Conservation (phyloP, 768 basidiomycete genomes). For the Pleurotus pulmonarius region DNA sequence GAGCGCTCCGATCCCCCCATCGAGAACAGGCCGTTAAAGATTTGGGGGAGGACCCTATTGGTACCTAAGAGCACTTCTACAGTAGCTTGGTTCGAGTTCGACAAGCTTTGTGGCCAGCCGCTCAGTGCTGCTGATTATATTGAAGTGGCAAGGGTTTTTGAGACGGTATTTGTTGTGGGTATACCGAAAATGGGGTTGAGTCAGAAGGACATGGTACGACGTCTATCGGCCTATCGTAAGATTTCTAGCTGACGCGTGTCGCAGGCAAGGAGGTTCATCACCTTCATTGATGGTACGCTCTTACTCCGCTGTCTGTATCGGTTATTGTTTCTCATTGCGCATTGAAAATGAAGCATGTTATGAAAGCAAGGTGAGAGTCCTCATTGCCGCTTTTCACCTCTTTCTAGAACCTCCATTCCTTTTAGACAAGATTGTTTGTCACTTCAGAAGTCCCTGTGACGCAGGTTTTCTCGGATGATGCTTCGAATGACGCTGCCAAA, state of each 20-base stretch:
- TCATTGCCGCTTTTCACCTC: background rate
- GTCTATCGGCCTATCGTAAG: background rate
- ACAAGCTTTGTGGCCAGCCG: constrained; percentile 83
- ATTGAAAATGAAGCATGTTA: constrained; percentile 63
- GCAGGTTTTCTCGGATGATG: constrained; percentile 83
- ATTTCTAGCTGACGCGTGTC: background rate
- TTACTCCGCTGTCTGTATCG: background rate
- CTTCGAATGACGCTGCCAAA: constrained; percentile 29
- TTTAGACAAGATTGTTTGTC: constrained; percentile 85
- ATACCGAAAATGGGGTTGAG: constrained; percentile 86
- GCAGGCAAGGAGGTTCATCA: constrained; percentile 92
- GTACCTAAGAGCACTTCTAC: constrained; percentile 78
- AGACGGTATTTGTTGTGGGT: constrained; percentile 83
- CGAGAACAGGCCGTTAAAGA: constrained; percentile 58
- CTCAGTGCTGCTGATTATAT: constrained; percentile 95
- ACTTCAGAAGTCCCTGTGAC: constrained; percentile 91
- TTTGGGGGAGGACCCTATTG: constrained; percentile 86
- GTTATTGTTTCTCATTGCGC: background rate
- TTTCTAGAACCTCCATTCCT: background rate
- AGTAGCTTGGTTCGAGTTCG: constrained; percentile 84
- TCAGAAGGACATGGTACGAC: constrained; percentile 77
- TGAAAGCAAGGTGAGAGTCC: constrained; percentile 66
- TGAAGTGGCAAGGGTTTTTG: constrained; percentile 85
- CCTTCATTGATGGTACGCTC: constrained; percentile 85
- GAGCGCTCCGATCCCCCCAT: constrained; percentile 55